Conservation (phyloP, 345 rosid species). For the Gossypium bickii region DNA sequence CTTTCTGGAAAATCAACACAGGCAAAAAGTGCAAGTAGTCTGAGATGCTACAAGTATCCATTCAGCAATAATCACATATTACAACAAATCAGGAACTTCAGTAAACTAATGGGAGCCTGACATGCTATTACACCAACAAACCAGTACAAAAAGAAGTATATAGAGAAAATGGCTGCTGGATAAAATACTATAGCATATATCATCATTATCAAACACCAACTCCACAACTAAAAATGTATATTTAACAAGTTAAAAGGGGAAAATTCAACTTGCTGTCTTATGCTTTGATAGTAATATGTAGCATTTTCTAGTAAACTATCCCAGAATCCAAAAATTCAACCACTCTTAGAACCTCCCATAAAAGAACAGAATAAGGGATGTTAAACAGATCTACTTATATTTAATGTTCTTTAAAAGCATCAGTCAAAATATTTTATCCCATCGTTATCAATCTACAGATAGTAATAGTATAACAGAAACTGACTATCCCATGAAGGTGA, state of each 20-base stretch:
- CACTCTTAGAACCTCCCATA: not conserved
- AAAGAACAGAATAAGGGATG: not conserved
- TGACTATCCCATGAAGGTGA: not conserved
- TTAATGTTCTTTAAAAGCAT: not conserved
- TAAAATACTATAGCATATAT: not conserved
- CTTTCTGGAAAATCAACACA: slow-evolving; percentile 46
- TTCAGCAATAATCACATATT: not conserved
- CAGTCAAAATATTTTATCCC: not conserved
- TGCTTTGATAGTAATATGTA: not conserved
- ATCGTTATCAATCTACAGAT: not conserved
- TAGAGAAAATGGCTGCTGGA: not conserved
- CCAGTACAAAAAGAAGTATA: not conserved
- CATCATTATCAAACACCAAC: not conserved
- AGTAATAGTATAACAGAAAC: not conserved
- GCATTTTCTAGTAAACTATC: not conserved
- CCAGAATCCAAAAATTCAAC: not conserved
- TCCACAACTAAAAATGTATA: not conserved
- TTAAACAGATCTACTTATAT: not conserved
- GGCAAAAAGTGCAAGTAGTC: slow-evolving; percentile 13
- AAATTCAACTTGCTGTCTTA: not conserved
- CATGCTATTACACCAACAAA: not conserved
- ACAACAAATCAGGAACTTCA: not conserved
- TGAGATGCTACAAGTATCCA: not conserved
- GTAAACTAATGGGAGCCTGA: not conserved
- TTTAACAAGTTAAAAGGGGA: not conserved